A percentile compares a stretch with the other conserved stretches of the same genome.
Evolutionary conservation across 306 rosid genomes (phyloP).

Genomic region (Calophaca sinica): DNA sequence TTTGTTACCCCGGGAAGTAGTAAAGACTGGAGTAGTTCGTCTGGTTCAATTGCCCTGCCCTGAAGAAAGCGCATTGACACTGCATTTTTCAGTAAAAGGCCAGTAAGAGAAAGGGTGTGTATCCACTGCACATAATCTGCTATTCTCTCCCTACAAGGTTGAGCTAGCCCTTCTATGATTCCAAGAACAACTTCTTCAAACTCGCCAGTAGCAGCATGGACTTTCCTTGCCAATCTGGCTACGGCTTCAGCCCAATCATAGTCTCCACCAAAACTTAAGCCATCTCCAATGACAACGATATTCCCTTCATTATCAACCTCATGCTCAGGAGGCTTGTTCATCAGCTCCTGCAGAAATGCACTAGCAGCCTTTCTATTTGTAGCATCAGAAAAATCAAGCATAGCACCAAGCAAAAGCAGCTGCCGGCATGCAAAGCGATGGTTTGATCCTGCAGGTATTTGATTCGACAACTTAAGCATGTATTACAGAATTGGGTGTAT

Average conservation of each 20-base stretch:
- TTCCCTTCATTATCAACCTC: constrained; percentile 85
- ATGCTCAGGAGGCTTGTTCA: constrained; percentile 81
- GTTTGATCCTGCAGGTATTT: constrained; percentile 65
- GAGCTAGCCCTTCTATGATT: constrained; percentile 76
- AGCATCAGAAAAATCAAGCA: constrained; percentile 91
- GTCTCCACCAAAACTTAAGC: constrained; percentile 93
- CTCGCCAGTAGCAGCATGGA: constrained; percentile 84
- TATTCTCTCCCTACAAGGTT: constrained; percentile 91
- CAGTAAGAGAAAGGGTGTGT: constrained; percentile 80
- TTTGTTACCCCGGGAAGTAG: constrained; percentile 87
- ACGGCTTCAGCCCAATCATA: constrained; percentile 91
- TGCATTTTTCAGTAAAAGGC: constrained; percentile 82
- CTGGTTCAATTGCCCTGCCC: constrained; percentile 72
- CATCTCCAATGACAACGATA: constrained; percentile 87
- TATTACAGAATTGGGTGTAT: constrained; percentile 9
- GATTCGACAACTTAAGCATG: constrained; percentile 33
- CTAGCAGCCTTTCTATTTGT: constrained; percentile 83
- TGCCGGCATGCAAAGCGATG: constrained; percentile 85
- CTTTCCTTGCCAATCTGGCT: constrained; percentile 75
- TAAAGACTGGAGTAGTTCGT: constrained; percentile 74
- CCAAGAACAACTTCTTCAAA: constrained; percentile 82
- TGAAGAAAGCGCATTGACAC: constrained; percentile 64
- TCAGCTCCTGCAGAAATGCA: constrained; percentile 78
- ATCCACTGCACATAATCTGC: constrained; percentile 91
- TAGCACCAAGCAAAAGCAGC: constrained; percentile 83